Percentiles rank a stretch among this genome's conserved stretches.
Conservation (phyloP, 768 basidiomycete genomes). For the Mycena metata region DNA sequence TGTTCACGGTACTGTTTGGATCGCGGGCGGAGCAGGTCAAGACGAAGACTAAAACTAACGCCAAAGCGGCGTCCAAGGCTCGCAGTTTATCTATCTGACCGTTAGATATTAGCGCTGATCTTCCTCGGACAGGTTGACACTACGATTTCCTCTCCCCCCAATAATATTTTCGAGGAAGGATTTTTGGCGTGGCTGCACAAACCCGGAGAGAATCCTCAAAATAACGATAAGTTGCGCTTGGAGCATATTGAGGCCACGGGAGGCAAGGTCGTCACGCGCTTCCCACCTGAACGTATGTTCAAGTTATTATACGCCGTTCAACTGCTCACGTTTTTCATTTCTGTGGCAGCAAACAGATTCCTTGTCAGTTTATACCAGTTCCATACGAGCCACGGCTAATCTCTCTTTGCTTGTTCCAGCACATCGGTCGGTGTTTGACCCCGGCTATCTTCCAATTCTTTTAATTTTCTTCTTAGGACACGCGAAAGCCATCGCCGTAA, state of each 20-base stretch:
- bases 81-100: background rate
- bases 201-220: conserved; percentile 93
- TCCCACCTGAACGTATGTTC: conserved; percentile 93
- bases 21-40: conserved; percentile 34
- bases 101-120: background rate
- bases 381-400: too few relatives aligned
- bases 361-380: too few relatives aligned
- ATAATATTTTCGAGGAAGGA: conserved; percentile 90
- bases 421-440: background rate
- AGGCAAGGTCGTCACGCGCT: conserved; percentile 91
- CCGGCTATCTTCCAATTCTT: too few relatives aligned
- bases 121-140: conserved; percentile 41
- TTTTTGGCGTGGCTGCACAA: conserved; percentile 94
- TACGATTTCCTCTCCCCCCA: conserved; percentile 57
- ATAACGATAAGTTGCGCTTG: conserved; percentile 79
- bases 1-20: conserved; percentile 42
- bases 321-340: background rate
- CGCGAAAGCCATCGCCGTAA: conserved; percentile 97
- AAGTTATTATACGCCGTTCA: background rate
- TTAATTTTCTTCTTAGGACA: conserved; percentile 87
- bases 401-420: conserved; percentile 1
- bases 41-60: background rate
- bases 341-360: conserved; percentile 2
- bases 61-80: background rate
- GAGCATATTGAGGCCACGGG: conserved; percentile 84